A percentile compares a stretch with the other conserved stretches of the same genome.
Conservation (phyloP, 257 asterid genomes). For the Linderniella brevidens region DNA sequence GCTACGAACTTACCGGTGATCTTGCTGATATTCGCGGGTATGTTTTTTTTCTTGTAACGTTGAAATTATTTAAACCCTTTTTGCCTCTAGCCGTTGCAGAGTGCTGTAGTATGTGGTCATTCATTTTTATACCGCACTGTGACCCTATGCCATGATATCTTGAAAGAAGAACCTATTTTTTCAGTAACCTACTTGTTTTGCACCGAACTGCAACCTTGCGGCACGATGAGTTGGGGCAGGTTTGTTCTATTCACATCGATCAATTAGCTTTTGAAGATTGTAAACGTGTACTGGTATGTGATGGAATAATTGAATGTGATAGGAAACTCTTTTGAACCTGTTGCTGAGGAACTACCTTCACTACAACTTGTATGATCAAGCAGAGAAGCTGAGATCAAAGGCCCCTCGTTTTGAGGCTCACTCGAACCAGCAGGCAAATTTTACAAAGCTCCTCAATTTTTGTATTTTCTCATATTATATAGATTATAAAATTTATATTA, state of each 20-base stretch:
- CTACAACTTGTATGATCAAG: constrained; percentile 84
- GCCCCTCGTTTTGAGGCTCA: constrained; percentile 97
- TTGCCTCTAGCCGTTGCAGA: constrained; percentile 1
- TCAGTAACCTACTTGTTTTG: constrained; percentile 71
- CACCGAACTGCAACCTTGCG: constrained; percentile 88
- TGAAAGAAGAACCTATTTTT: background rate
- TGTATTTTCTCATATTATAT: background rate
- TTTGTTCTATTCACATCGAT: constrained; percentile 14
- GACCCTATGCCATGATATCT: no score
- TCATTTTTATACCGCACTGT: constrained; percentile 1
- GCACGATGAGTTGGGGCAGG: constrained; percentile 96
- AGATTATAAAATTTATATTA: no score
- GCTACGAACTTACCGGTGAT: constrained; percentile 79
- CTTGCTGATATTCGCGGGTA: constrained; percentile 91
- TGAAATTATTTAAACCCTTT: constrained; percentile 6
- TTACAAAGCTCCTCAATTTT: constrained; percentile 7
- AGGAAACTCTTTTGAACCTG: constrained; percentile 87
- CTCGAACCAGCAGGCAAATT: constrained; percentile 82
- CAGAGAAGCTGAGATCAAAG: constrained; percentile 90
- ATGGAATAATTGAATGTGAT: constrained; percentile 1
- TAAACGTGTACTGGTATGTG: no score
- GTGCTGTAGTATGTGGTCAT: constrained; percentile 3
- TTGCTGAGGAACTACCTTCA: constrained; percentile 77
- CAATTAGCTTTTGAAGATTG: no score
- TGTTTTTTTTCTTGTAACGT: constrained; percentile 15